Conservation (phyloP, 1,284 basidiomycete species). For the Fistulinella staudtii region DNA sequence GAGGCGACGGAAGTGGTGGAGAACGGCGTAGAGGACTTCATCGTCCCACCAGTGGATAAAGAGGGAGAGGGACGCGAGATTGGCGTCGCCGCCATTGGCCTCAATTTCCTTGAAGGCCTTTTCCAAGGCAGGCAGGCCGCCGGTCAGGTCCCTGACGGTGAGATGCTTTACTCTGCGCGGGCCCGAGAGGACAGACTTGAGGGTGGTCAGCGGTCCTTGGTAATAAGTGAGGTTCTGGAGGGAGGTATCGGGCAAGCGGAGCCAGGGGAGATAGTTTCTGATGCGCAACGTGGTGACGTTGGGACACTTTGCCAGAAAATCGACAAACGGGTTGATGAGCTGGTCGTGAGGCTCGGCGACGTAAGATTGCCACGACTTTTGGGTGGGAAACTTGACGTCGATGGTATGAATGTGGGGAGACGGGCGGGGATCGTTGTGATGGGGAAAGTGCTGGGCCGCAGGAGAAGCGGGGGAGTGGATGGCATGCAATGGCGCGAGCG, state of each 20-base stretch:
- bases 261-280: constrained; percentile 26
- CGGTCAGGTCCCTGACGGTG: constrained; percentile 23
- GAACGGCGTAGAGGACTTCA: constrained; percentile 29
- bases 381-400: constrained; percentile 34
- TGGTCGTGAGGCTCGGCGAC: constrained; percentile 28
- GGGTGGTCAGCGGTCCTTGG: constrained; percentile 29
- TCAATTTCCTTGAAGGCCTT: constrained; percentile 30
- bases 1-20: constrained; percentile 20
- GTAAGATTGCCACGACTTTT: constrained; percentile 31
- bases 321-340: constrained; percentile 22
- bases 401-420: constrained; percentile 34
- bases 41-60: constrained; percentile 30
- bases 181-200: constrained; percentile 23
- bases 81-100: constrained; percentile 3
- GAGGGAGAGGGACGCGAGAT: constrained; percentile 26
- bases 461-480: constrained; percentile 4
- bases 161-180: constrained; percentile 19
- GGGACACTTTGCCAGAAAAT: constrained; percentile 28
- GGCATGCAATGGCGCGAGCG: constrained; percentile 9
- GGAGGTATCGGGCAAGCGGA: constrained; percentile 23
- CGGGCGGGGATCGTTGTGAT: constrained; percentile 20
- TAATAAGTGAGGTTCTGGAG: constrained; percentile 31
- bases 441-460: constrained; percentile 1
- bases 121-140: constrained; percentile 24
- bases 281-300: constrained; percentile 19